Conservation (phyloP, 306 rosid species). For the Malus orientalis region DNA sequence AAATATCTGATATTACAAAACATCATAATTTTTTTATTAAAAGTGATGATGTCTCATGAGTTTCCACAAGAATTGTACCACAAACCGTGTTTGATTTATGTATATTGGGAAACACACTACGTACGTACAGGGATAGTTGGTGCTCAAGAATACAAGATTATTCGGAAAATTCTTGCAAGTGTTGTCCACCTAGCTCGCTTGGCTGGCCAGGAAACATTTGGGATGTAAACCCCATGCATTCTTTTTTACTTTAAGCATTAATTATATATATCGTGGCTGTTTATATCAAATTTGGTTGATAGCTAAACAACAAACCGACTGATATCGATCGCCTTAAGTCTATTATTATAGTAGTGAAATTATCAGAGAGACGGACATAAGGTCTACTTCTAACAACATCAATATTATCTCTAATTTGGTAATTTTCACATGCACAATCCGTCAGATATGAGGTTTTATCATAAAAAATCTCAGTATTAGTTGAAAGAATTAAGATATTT, state of each 20-base stretch:
- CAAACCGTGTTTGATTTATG: not conserved
- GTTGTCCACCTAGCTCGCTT: not conserved
- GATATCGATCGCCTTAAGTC: not conserved
- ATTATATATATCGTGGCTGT: too few relatives aligned
- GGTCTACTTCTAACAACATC: accelerated
- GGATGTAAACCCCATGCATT: not conserved
- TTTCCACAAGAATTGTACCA: not conserved
- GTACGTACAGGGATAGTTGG: not conserved
- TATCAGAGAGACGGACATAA: too few relatives aligned
- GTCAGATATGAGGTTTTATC: too few relatives aligned
- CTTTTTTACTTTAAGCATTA: not conserved
- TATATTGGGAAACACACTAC: not conserved
- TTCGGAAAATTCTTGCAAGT: not conserved
- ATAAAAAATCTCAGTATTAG: accelerated
- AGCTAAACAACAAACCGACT: not conserved
- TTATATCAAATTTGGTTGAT: not conserved
- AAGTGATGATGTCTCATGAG: not conserved
- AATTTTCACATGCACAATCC: too few relatives aligned
- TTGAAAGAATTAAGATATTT: too few relatives aligned
- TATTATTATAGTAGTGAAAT: not conserved
- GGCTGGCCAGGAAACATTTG: not conserved
- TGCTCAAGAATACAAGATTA: not conserved
- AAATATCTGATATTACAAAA: too few relatives aligned
- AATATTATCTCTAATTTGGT: too few relatives aligned
- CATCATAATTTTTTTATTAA: not conserved